Base-by-base conservation (phyloP, 176 grass and related monocot species). In the Areca catechu region DNA sequence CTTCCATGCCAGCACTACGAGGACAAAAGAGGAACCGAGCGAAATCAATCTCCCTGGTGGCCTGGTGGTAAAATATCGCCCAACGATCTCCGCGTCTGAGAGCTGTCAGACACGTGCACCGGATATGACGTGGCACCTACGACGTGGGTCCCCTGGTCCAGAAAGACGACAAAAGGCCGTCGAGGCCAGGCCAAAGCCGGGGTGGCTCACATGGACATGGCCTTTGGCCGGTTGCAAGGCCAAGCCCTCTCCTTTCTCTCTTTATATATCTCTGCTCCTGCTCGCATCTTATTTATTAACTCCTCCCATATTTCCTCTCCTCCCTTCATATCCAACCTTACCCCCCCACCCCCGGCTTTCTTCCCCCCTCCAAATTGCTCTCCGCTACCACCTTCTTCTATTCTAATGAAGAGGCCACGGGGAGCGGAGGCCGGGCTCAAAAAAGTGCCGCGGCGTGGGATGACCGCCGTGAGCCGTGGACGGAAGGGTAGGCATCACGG, bases 51-150 rank as follows among this genome's bases (percentile, higher is more conserved):
- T 34, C 30, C 30, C 30, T 34, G 1, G 30, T 9, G 9, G 7
- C n/a, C n/a, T n/a, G n/a, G n/a, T n/a, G n/a, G n/a, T 7, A 34
- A 34, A 34, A 9, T 34, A 34, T 0, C 7, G 2, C 34, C 10
- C 34, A 12, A 9, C 7, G 6, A 43, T 12, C 34, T 43, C 34
- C 34, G 10, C 34, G 34, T 43, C 9, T 43, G 50, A 65, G 66
- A 78, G 82, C 79, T 92, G 79, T 83, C 76, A 75, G 73, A 83
- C 79, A 92, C 79, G 88, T 83, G 76, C 71, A 61, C 60, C 23
- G 7, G 88, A 82, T 61, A 64, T 28, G 74, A 82, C 78, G 70
- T 76, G 71, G 71, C 77, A 66, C 78, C 74, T 74, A 70, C 71
- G 70, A 43, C 22, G 2, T 19, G 68, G 56, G 56, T 1, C 78